Evolutionary conservation across 805 yeast species (phyloP).

Genomic region (Candida tallmaniae): DNA sequence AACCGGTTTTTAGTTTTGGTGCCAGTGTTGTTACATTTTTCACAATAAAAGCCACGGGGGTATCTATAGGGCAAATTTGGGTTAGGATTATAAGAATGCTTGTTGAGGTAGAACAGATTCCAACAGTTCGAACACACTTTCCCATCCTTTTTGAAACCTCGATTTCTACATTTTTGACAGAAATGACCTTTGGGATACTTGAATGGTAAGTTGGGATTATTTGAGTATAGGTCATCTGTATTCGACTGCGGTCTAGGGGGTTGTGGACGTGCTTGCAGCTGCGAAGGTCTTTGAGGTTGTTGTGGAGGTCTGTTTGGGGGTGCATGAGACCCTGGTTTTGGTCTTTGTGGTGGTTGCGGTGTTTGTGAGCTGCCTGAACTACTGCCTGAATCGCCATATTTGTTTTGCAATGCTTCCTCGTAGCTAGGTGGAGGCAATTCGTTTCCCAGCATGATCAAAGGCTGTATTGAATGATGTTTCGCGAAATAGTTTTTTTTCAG

Average conservation of each 20-base stretch:
- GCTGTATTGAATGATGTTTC: no score
- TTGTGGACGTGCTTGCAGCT: slow-evolving; percentile 11
- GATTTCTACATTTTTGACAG: slow-evolving; percentile 31
- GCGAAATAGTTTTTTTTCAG: no score
- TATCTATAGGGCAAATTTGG: slow-evolving; percentile 58
- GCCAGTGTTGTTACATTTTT: slow-evolving; percentile 74
- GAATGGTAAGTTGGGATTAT: slow-evolving; percentile 20
- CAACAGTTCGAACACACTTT: slow-evolving; percentile 28
- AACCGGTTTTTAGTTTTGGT: slow-evolving; percentile 55
- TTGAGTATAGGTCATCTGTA: slow-evolving; percentile 12
- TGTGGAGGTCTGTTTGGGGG: slow-evolving; percentile 10
- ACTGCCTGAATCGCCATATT: background rate
- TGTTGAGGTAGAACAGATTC: slow-evolving; percentile 21
- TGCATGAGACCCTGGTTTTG: slow-evolving; percentile 12
- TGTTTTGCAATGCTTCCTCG: slow-evolving; percentile 35
- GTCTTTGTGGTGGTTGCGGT: slow-evolving; percentile 10
- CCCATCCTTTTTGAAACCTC: slow-evolving; percentile 27
- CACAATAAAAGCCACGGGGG: slow-evolving; percentile 58
- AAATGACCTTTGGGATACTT: slow-evolving; percentile 25
- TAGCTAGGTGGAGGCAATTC: slow-evolving; percentile 42
- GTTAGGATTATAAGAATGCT: slow-evolving; percentile 42
- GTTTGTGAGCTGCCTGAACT: background rate
- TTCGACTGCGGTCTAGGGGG: slow-evolving; percentile 7
- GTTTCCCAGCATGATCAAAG: no score
- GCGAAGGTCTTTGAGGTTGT: slow-evolving; percentile 8